Evolutionary conservation across 176 grass and related monocot genomes (phyloP), one percentile per base, ranked within the genome.

Genomic region (Phyllostachys edulis): DNA sequence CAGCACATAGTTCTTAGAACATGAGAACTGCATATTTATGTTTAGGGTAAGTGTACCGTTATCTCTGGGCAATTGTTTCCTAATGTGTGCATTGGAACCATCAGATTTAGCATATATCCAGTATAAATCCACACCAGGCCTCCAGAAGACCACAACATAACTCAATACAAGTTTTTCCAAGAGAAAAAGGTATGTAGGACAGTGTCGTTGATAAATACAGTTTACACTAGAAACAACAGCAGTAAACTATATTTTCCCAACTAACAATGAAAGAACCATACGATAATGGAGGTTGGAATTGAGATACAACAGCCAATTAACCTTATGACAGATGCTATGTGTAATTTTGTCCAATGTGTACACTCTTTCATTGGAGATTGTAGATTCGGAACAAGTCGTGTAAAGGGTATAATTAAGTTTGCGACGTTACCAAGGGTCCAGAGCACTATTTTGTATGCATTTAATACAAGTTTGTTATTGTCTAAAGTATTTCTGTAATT

Each of bases 181-280:
- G 39, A 69, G 39, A 39, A 44, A 44, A 69, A 44, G 67, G 21
- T 69, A 69, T 69, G 21, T 38, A 5, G 40, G 39, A 45, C 10
- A 23, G n/a, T n/a, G 7, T 21, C 21, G 24, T 7, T 42, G 56
- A 40, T 86, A 75, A 67, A 75, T 52, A 81, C 23, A 20, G 7
- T 68, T 73, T 40, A 85, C 41, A 82, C 61, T 21, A 87, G 17
- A 80, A 80, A 71, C 36, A 18, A 26, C 54, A 61, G 32, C 73
- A 77, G 3, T 27, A 61, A 63, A 15, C 37, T 32, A 70, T 27
- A 39, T 6, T 56, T 77, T 72, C 29, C 23, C 6, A 80, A 52
- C 54, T 44, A 72, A 16, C 38, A 18, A 65, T 42, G 57, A 49
- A 54, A 23, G 45, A 62, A 54, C 62, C 49, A 76, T 75, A 21